These are phyloP conservation scores for Phytophthora pinifolia DNA, from an alignment of 352 stramenopile genomes.

Conservation along the genomic window DNA sequence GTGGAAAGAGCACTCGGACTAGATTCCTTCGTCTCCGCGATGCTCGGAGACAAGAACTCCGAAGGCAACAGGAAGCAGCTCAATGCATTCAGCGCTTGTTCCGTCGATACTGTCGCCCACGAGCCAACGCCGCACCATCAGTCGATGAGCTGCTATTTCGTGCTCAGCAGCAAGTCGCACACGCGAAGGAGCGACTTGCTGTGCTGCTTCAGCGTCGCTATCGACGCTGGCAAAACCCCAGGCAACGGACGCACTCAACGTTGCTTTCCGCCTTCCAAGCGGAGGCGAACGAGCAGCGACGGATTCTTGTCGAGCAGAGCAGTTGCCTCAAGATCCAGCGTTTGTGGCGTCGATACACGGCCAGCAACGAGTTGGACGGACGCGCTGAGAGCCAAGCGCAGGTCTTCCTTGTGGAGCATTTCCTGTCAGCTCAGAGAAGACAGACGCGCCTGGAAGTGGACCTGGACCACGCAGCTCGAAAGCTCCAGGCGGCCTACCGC, in stretches of 20 bases:
- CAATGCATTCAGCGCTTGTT: constrained; percentile 35
- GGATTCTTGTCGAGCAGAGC: constrained; percentile 10
- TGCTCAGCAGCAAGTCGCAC: constrained; percentile 33
- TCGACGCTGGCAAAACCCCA: constrained; percentile 22
- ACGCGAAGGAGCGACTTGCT: constrained; percentile 41
- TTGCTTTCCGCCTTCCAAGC: constrained; percentile 11
- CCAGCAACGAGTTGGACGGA: constrained; percentile 10
- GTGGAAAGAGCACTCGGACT: constrained; percentile 38
- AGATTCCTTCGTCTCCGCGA: constrained; percentile 27
- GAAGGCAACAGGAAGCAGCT: constrained; percentile 19
- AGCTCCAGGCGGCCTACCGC: constrained; percentile 59
- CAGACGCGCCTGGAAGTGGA: constrained; percentile 20
- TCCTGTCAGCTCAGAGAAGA: constrained; percentile 34
- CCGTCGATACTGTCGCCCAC: constrained; percentile 6
- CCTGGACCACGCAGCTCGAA: constrained; percentile 38
- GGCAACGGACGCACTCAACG: constrained; percentile 4
- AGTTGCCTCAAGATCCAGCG: constrained; percentile 41
- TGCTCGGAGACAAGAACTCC: constrained; percentile 10
- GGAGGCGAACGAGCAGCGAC: constrained; percentile 12
- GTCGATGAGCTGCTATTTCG: constrained; percentile 42
- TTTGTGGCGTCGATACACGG: constrained; percentile 37
- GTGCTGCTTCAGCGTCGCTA: constrained; percentile 47
- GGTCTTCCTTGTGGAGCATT: constrained; percentile 47
- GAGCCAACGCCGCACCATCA: not conserved
- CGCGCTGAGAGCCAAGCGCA: constrained; percentile 24